These are phyloP conservation scores for Acer yangbiense DNA, from an alignment of 345 rosid species.

Conservation along the genomic window DNA sequence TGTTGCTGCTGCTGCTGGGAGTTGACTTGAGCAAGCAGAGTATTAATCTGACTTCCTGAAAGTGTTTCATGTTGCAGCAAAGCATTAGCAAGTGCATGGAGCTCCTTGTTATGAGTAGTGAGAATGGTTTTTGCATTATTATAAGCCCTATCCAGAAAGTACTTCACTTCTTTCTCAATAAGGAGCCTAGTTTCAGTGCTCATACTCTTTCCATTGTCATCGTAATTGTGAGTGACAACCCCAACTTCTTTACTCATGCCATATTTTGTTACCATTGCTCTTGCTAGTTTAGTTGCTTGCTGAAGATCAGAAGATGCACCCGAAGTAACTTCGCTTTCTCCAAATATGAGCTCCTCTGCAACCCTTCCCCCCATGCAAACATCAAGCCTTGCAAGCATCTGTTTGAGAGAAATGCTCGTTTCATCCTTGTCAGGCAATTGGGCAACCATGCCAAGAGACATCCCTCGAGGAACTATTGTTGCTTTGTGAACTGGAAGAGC, in stretches of 20 bases:
- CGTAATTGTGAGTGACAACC: constrained; percentile 69
- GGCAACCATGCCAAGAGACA: constrained; percentile 94
- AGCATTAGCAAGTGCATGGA: constrained; percentile 76
- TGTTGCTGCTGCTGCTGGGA: constrained; percentile 58
- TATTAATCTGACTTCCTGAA: constrained; percentile 75
- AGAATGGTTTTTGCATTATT: constrained; percentile 85
- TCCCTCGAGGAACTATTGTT: constrained; percentile 93
- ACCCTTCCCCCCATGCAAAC: constrained; percentile 96
- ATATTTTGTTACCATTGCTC: constrained; percentile 85
- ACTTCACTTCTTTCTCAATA: constrained; percentile 82
- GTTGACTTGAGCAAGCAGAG: constrained; percentile 62
- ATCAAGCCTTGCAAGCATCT: constrained; percentile 96
- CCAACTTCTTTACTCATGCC: constrained; percentile 96
- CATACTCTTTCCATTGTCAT: constrained; percentile 94
- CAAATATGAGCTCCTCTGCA: constrained; percentile 94
- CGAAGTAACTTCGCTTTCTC: constrained; percentile 85
- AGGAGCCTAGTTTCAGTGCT: constrained; percentile 95
- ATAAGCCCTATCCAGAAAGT: constrained; percentile 74
- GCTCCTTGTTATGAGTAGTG: constrained; percentile 74
- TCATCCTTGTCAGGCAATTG: constrained; percentile 88
- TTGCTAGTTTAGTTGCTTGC: constrained; percentile 81
- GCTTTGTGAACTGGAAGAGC: constrained; percentile 97
- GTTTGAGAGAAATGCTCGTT: constrained; percentile 70
- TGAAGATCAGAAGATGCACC: constrained; percentile 88
- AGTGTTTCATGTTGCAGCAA: constrained; percentile 84